Evolutionary conservation across 208 protist genomes (phyloP).

Genomic region (Crithidia bombi): DNA sequence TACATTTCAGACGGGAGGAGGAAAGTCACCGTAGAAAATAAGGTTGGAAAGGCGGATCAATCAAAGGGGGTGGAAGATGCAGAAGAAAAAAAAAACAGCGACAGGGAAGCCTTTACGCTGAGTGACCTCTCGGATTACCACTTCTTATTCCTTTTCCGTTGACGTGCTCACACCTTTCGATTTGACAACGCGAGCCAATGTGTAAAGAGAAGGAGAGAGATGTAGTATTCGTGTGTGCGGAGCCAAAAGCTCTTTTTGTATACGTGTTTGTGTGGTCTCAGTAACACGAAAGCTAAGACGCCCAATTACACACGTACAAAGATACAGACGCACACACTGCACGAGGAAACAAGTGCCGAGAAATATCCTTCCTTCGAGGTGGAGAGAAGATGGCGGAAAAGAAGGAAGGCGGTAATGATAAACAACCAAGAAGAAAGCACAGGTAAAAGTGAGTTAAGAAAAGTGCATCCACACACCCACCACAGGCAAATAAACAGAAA

Average conservation of each 20-base stretch:
- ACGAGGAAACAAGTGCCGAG: no score
- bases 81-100: slow-evolving; percentile 5
- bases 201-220: slow-evolving; percentile 1
- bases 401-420: no score
- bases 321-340: no score
- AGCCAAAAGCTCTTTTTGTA: no score
- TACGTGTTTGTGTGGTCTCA: no score
- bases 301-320: no score
- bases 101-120: not conserved
- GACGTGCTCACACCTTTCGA: not conserved
- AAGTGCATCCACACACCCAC: not conserved
- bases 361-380: no score
- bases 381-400: no score
- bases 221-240: no score
- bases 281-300: no score
- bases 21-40: not conserved
- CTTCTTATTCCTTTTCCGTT: not conserved
- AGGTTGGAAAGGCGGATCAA: not conserved
- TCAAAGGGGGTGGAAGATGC: not conserved
- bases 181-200: slow-evolving; percentile 5
- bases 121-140: not conserved
- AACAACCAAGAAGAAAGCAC: not conserved
- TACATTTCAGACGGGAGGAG: slow-evolving; percentile 1
- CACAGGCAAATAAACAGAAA: slow-evolving; percentile 1
- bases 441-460: not conserved